Base-by-base conservation (phyloP, 1,284 basidiomycete species). In the Ustilago trichophora region DNA sequence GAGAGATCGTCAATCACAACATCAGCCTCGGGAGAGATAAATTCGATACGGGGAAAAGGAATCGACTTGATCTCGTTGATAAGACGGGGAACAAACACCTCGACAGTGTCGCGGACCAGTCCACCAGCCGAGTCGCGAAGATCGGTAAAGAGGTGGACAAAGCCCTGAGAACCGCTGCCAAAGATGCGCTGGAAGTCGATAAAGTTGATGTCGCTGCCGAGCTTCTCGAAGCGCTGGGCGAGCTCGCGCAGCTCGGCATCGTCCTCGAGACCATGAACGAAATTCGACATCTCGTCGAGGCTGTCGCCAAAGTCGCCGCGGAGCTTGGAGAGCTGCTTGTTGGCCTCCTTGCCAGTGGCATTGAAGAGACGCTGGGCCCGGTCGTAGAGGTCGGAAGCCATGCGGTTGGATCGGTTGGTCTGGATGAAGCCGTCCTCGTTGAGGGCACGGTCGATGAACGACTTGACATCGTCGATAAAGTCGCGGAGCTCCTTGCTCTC, bases 31-130 rank as follows among this genome's bases (percentile, higher is more conserved):
- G 79, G 76, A 12, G 81, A 82, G 59, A 83, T 80, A 75, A 80
- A 85, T 66, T 84, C 84, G 73, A 84, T 77, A 21, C 84, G 68
- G 0, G 84, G 84, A 11, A 84, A 73, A 4, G 84, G 84, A 34
- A 85, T 82, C 69, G 82, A 78, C 75, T 84, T 78, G 72, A 85
- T 77, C 38, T 83, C 76, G 37, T 77, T 76, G 59, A 84, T 77
- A 13, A 84, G 42, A 10, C 84, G 69, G 21, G 84, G 84, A 3
- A 85, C 59, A 44, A 82, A 75, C 31, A 84, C 84, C 51, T 84
- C 82, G 46, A 82, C 73, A 38, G 83, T 58, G 56, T 85, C 84
- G 42, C 83, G 66, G 59, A 83, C 83, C 31, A 84, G 66, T 12
- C 83, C 82, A 31, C 77, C 66, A 25, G 73, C 59, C 44, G 72